Base-by-base conservation (phyloP, 176 grass and related monocot species). In the Oryza longistaminata region DNA sequence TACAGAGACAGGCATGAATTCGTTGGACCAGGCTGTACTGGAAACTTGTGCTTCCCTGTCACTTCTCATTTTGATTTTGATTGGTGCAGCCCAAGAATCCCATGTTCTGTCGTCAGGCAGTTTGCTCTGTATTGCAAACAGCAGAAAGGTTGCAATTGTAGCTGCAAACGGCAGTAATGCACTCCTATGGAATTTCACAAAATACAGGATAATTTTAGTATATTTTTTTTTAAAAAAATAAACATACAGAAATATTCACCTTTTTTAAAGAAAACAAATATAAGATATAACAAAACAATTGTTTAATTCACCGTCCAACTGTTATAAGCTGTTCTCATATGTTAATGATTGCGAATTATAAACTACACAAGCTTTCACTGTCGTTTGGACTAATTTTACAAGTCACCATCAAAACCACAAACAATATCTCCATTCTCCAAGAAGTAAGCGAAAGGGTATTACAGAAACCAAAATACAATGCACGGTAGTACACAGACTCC, bases 21-120 rank as follows among this genome's bases (percentile, higher is more conserved):
- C 25, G 70, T 74, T 66, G 81, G 70, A 74, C 71, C 58, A 65
- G 66, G 74, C 55, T 73, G 86, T 77, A 53, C 11, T 66, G 37
- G 25, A 52, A 83, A 4, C 44, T 37, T 66, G 7, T 65, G 27
- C 68, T 71, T 62, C 49, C 11, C 39, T 80, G 35, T 77, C 53
- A 45, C 31, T 1, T n/a, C 21, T 73, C 13, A 5, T 21, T 50
- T 50, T 83, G 10, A 13, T 45, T 14, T 2, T 34, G 70, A 3
- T 64, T 37, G 53, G 10, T 64, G 24, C 49, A 8, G 39, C 15
- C 22, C 3, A 9, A 46, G 37, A 8, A 42, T 82, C 25, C 40
- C 61, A 43, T 75, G 40, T 37, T 67, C 82, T 50, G 21, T 37
- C 14, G 7, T 19, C 24, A 31, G 31, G 29, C 4, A 10, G 16